A percentile compares a stretch with the other conserved stretches of the same genome.
Evolutionary conservation across 148 eudicot species (phyloP).

Genomic region (Vaccinium darrowii): DNA sequence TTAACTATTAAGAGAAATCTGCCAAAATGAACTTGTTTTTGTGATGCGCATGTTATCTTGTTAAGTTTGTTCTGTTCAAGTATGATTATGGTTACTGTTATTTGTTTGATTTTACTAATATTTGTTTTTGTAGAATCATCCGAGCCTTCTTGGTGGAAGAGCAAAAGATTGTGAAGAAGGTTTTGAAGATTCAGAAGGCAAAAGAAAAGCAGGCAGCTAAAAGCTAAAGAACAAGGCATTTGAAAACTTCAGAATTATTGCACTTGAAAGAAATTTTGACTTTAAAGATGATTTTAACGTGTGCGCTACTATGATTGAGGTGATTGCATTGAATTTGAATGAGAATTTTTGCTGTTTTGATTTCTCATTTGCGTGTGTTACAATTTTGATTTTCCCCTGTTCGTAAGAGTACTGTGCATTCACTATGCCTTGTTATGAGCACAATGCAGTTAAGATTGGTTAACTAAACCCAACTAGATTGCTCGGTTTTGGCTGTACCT

Average conservation of each 20-base stretch:
- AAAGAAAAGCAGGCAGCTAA: conserved; percentile 45
- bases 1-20: not conserved
- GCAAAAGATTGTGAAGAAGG: conserved; percentile 40
- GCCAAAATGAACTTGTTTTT: not conserved
- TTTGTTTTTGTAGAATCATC: conserved; percentile 33
- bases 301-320: conserved; percentile 4
- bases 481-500: too few relatives aligned
- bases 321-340: conserved; percentile 14
- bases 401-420: too few relatives aligned
- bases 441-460: too few relatives aligned
- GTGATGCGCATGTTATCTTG: not conserved
- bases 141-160: conserved; percentile 47
- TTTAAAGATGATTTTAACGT: conserved; percentile 11
- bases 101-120: not conserved
- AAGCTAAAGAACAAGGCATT: conserved; percentile 19
- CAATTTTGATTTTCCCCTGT: not conserved
- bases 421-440: too few relatives aligned
- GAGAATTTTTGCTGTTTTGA: not conserved
- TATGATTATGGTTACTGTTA: too few relatives aligned
- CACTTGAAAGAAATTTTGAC: conserved; percentile 25
- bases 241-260: conserved; percentile 3
- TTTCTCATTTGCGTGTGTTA: not conserved
- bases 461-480: too few relatives aligned
- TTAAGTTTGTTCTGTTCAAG: not conserved
- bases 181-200: conserved; percentile 55